phyloP scores from a whole-genome alignment of 177 flowering plant genomes.

The Vitis hybrid region DNA sequence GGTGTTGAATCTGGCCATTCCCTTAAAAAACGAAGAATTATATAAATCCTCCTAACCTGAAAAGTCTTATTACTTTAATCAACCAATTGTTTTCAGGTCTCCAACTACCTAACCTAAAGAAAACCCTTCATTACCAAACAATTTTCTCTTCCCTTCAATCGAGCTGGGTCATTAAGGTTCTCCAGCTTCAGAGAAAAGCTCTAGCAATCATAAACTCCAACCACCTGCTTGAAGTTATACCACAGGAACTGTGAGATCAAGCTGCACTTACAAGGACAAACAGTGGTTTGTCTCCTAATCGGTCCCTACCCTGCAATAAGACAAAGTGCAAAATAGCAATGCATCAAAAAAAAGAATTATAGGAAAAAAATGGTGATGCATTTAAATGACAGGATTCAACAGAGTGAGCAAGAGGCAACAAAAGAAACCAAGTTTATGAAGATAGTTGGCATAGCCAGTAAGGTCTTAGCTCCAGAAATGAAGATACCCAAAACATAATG shows the following conservation, averaged over 20 bases:
- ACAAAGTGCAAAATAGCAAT: background rate
- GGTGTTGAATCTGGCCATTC: background rate
- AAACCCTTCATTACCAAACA: background rate
- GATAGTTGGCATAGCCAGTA: too few relatives aligned
- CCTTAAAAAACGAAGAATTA: background rate
- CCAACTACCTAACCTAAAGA: background rate
- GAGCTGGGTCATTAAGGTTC: background rate
- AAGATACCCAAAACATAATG: too few relatives aligned
- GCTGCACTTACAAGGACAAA: conserved; percentile 62
- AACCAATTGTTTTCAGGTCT: background rate
- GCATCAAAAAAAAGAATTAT: background rate
- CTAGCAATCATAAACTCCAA: background rate
- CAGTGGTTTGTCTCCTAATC: conserved; percentile 65
- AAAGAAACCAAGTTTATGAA: too few relatives aligned
- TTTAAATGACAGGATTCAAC: too few relatives aligned
- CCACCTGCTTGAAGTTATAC: background rate
- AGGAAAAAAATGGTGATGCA: background rate
- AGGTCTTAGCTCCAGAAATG: too few relatives aligned
- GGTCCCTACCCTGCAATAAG: conserved; percentile 64
- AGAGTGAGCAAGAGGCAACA: too few relatives aligned
- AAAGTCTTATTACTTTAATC: background rate
- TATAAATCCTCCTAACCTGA: background rate
- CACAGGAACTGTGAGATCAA: conserved; percentile 11
- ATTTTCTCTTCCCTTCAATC: background rate
- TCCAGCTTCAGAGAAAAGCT: background rate